Evolutionary conservation across 768 basidiomycete genomes (phyloP).

Genomic region (Amylocystis lapponica): DNA sequence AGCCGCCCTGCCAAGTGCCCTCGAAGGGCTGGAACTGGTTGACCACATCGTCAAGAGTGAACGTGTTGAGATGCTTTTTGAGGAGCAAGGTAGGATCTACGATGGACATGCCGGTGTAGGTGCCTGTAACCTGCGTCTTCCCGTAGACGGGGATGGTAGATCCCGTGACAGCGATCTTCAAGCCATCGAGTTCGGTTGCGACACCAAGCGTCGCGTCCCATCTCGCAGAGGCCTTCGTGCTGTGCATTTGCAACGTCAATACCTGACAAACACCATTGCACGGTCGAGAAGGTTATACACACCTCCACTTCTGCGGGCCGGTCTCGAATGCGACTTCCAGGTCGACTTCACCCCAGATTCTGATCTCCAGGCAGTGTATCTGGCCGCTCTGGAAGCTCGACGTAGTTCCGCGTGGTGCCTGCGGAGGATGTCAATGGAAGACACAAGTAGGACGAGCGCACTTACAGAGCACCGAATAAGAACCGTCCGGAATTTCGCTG

Average conservation of each 20-base stretch:
- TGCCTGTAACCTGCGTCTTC: constrained; percentile 6
- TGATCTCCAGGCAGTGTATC: constrained; percentile 19
- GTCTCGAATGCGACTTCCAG: constrained; percentile 17
- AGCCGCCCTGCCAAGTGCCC: constrained; percentile 22
- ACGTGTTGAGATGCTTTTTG: constrained; percentile 11
- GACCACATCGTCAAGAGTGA: constrained; percentile 20
- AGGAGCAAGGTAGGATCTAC: constrained; percentile 17
- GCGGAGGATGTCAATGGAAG: not conserved
- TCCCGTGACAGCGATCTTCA: constrained; percentile 15
- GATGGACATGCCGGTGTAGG: constrained; percentile 4
- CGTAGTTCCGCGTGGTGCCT: constrained; percentile 24
- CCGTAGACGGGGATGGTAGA: constrained; percentile 10
- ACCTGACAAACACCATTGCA: not conserved
- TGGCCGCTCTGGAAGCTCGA: constrained; percentile 22
- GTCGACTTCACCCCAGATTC: constrained; percentile 18
- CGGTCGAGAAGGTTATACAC: not conserved
- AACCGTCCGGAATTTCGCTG: constrained; percentile 1
- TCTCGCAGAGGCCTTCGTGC: constrained; percentile 16
- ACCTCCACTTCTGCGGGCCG: constrained; percentile 10
- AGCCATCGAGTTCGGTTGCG: constrained; percentile 13
- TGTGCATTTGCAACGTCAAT: constrained; percentile 3
- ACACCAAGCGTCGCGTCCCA: constrained; percentile 21
- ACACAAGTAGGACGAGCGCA: too few species aligned
- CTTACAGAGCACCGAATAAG: constrained; percentile 2
- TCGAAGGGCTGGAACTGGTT: constrained; percentile 20